These are phyloP conservation scores for Vinca minor DNA, from an alignment of 257 asterid species.

Conservation along the genomic window DNA sequence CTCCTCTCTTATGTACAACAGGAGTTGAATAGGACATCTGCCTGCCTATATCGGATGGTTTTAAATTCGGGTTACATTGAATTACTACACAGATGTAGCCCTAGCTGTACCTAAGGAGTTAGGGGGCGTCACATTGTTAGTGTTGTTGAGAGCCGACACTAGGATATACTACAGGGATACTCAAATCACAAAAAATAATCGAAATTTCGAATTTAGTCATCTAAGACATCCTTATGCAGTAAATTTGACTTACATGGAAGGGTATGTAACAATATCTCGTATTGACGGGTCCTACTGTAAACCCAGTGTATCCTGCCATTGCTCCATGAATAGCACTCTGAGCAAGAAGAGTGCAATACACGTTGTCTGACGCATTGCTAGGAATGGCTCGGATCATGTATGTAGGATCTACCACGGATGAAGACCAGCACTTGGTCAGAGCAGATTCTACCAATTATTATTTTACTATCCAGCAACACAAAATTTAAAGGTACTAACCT, in stretches of 20 bases:
- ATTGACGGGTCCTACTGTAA: constrained; percentile 67
- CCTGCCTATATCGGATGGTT: too few species aligned
- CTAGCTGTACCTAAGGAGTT: too few species aligned
- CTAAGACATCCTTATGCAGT: background rate
- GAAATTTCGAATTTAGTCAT: background rate
- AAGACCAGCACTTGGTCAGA: background rate
- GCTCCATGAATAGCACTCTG: constrained; percentile 96
- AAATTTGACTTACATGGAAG: constrained; percentile 51
- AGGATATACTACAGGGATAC: background rate
- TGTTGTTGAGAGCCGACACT: background rate
- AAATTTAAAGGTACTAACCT: constrained; percentile 37
- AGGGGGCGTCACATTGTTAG: too few species aligned
- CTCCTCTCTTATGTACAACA: too few species aligned
- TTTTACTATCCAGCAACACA: background rate
- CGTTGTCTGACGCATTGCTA: constrained; percentile 81
- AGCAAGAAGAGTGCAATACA: constrained; percentile 90
- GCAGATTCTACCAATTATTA: background rate
- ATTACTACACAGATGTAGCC: too few species aligned
- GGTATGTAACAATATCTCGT: constrained; percentile 72
- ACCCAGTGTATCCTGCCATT: constrained; percentile 94
- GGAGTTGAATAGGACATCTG: too few species aligned
- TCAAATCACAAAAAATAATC: background rate
- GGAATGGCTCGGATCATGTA: constrained; percentile 93
- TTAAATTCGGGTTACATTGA: too few species aligned
- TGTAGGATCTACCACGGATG: constrained; percentile 57